These are phyloP conservation scores for Globisporangium cystogenes DNA, from an alignment of 352 stramenopile species.

Conservation along the genomic window DNA sequence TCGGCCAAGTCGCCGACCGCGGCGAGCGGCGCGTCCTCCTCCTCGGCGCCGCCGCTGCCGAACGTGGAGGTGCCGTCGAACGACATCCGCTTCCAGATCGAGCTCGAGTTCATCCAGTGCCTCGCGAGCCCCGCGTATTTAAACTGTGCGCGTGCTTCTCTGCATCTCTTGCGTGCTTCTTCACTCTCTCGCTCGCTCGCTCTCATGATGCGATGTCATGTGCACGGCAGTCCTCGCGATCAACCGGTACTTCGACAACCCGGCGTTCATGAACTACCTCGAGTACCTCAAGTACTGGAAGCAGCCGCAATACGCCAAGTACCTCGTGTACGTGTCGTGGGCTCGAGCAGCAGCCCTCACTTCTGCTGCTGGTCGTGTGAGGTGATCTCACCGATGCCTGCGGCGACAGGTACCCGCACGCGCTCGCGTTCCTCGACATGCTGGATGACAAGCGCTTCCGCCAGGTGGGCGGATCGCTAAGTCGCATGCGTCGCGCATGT, in stretches of 20 bases:
- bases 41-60: conserved; percentile 2
- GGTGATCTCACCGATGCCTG: background rate
- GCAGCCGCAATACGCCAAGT: conserved; percentile 88
- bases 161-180: too few relatives aligned
- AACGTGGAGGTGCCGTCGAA: conserved; percentile 75
- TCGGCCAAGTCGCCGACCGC: background rate
- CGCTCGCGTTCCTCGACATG: conserved; percentile 86
- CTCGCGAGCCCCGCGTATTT: conserved; percentile 86
- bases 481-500: background rate
- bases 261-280: conserved; percentile 87
- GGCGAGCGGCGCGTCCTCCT: background rate
- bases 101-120: conserved; percentile 92
- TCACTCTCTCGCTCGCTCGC: too few relatives aligned
- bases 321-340: conserved; percentile 63
- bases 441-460: conserved; percentile 85
- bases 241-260: conserved; percentile 90
- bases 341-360: background rate
- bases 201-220: conserved; percentile 2
- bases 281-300: conserved; percentile 93
- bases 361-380: too few relatives aligned
- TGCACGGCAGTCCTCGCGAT: conserved; percentile 69
- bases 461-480: conserved; percentile 21
- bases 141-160: conserved; percentile 79
- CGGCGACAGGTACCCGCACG: conserved; percentile 66
- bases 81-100: conserved; percentile 89